Evolutionary conservation across 2,329 filamentous ascomycete species (phyloP), one percentile per base, ranked within the genome.

Genomic region (Sarocladium strictum): DNA sequence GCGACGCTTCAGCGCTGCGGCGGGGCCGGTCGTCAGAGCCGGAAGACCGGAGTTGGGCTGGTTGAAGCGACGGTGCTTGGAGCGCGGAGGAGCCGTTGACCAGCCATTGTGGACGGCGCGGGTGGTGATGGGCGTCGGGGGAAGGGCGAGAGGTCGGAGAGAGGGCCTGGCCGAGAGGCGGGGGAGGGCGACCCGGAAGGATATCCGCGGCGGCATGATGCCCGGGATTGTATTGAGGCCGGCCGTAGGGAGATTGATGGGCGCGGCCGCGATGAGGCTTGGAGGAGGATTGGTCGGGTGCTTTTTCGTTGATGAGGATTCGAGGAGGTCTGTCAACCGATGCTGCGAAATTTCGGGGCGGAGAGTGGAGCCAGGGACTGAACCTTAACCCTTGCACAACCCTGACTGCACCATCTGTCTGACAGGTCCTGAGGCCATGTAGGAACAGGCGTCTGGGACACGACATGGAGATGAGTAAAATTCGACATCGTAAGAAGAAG

Each of bases 31-130:
- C 10, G 79, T 80, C 47, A 77, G 80, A 3, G 66, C 67, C 2
- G 83, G 82, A 2, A 86, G 74, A 37, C 81, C 82, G 0, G 78
- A 65, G 45, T 74, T 76, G 45, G 71, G 66, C 65, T 83, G 80
- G 70, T 86, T 85, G 76, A 84, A 86, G 55, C 79, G 80, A 52
- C 71, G 74, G 55, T 78, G 80, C 65, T 80, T 80, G 61, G 65
- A 68, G 57, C 77, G 77, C 26, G 70, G 63, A 54, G 78, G 72
- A 55, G 76, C 72, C 2, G 82, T 86, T 55, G 74, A 76, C 83
- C 83, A 86, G 64, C 83, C 83, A 65, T 80, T 77, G 58, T 80
- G 77, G 64, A 82, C 75, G 65, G 76, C 73, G 64, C 77, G 78
- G 50, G n/a, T 53, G 32, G 50, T 53, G 49, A 65, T 67, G 56